phyloP scores from a whole-genome alignment of 805 yeast species.

The Debaryomyces tyrocola region DNA sequence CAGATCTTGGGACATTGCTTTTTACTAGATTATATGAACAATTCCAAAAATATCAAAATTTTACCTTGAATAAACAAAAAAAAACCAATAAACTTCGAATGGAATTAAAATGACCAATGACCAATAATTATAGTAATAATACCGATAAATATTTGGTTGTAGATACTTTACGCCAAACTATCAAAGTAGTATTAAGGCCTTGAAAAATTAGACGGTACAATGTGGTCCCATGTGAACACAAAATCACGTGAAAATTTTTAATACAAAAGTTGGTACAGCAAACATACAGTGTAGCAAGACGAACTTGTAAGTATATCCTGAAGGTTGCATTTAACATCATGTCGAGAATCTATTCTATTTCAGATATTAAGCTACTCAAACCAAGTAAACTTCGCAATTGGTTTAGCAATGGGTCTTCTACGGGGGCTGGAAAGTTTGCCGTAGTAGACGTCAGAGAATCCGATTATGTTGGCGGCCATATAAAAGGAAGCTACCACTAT shows the following conservation, averaged over 20 bases:
- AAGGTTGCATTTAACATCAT: background rate
- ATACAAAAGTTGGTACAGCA: too few species aligned
- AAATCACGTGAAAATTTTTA: too few species aligned
- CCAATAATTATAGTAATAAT: too few species aligned
- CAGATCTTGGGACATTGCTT: background rate
- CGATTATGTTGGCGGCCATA: conserved; percentile 80
- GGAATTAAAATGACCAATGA: too few species aligned
- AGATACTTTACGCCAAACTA: too few species aligned
- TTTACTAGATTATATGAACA: background rate
- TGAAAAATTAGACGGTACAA: too few species aligned
- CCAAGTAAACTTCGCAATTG: conserved; percentile 47
- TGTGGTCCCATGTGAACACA: too few species aligned
- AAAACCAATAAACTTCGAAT: background rate
- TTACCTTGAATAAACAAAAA: background rate
- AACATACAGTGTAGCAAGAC: too few species aligned
- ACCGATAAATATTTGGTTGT: too few species aligned
- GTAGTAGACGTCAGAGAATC: conserved; percentile 85
- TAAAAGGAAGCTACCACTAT: conserved; percentile 52
- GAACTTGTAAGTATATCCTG: too few species aligned
- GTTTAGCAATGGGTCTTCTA: conserved; percentile 38
- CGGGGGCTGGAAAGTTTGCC: conserved; percentile 41
- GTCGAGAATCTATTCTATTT: conserved; percentile 23
- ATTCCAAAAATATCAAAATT: background rate
- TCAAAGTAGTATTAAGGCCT: too few species aligned
- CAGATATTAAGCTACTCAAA: conserved; percentile 48